Conservation (phyloP, 2,329 filamentous ascomycete species). For the Cercospora zeina region DNA sequence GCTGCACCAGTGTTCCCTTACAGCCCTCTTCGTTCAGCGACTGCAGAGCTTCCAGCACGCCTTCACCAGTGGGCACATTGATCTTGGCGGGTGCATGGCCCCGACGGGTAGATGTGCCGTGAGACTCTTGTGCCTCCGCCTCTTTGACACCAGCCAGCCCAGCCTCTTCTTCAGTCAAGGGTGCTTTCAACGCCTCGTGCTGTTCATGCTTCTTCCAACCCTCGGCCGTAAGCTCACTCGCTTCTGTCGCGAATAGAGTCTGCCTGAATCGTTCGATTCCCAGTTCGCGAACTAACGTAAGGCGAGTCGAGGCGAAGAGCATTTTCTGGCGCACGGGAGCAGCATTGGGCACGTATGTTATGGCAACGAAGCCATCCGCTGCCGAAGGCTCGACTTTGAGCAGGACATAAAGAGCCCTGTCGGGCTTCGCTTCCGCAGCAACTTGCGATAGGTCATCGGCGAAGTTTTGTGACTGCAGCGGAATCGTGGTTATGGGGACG, state of each 20-base stretch:
- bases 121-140: slow-evolving; percentile 71
- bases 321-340: slow-evolving; percentile 83
- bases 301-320: slow-evolving; percentile 75
- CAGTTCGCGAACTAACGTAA: slow-evolving; percentile 73
- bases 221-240: slow-evolving; percentile 65
- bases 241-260: slow-evolving; percentile 69
- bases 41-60: slow-evolving; percentile 64
- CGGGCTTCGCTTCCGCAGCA: slow-evolving; percentile 62
- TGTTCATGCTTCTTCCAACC: slow-evolving; percentile 74
- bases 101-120: slow-evolving; percentile 64
- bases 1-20: slow-evolving; percentile 30
- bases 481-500: slow-evolving; percentile 59
- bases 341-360: slow-evolving; percentile 77
- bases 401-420: slow-evolving; percentile 71
- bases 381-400: slow-evolving; percentile 63
- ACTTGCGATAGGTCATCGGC: slow-evolving; percentile 64
- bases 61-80: slow-evolving; percentile 58
- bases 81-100: slow-evolving; percentile 51
- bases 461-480: slow-evolving; percentile 58
- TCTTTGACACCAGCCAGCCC: slow-evolving; percentile 70
- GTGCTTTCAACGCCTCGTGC: slow-evolving; percentile 62
- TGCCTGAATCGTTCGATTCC: slow-evolving; percentile 77
- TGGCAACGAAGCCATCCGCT: slow-evolving; percentile 58
- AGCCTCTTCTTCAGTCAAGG: slow-evolving; percentile 76
- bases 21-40: slow-evolving; percentile 53